Evolutionary conservation across 129 eudicot genomes (phyloP), one percentile per base, ranked within the genome.

Genomic region (Pittosporum tobira): DNA sequence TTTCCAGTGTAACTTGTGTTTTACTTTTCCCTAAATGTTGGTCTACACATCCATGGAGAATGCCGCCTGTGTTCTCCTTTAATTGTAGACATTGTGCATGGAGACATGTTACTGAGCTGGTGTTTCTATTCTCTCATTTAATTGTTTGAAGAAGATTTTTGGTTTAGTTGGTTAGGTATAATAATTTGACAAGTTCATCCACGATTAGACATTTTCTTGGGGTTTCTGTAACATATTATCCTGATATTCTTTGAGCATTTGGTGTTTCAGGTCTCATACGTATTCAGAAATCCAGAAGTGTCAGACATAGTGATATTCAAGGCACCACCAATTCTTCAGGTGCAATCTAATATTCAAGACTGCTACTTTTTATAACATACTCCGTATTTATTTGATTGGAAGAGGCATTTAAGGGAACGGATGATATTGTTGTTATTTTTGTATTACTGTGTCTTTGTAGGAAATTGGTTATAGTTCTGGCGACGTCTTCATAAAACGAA

Each of bases 321-420:
- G 72, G 94, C 88, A 38, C 99, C 99, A 53, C 85, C 90, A 48
- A 57, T 83, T 70, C 96, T 91, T 65, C 91, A 86, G 94, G 98
- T 91, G 48, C 34, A 40, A 64, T 71, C 16, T 69, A 36, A 55
- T 53, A 37, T 61, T n/a, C 20, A 0, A 12, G 47, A 23, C 0
- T 42, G 11, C 40, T 6, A 21, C 4, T 7, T 18, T 55, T 30
- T 55, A 34, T 7, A 13, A 13, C 12, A 29, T 19, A 34, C 23
- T 20, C 16, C n/a, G n/a, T 19, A 29, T 12, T 40, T 15, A 40
- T 40, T n/a, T 6, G n/a, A n/a, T n/a, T n/a, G 18, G 21, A 43
- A 6, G 16, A 11, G 43, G 31, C 30, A 25, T 26, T 18, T 55
- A 13, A 23, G 24, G 18, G 42, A 34, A 69, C 36, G 24, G 3